These are phyloP conservation scores for apple (Malus domestica) DNA, from an alignment of 306 rosid species.

Conservation along the genomic window DNA sequence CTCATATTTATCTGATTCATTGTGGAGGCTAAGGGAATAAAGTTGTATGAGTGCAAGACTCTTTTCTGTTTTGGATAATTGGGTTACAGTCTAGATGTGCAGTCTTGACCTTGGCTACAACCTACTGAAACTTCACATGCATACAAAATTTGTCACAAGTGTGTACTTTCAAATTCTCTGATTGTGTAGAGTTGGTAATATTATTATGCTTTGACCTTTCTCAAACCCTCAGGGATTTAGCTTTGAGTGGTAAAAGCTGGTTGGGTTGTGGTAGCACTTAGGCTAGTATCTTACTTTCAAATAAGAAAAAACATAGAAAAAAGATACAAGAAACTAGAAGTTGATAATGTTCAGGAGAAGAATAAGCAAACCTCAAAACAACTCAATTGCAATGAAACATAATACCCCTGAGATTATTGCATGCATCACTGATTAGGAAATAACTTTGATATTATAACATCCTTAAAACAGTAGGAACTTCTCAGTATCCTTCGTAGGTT, in stretches of 20 bases:
- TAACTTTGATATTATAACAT: slow-evolving; percentile 6
- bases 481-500: slow-evolving; percentile 12
- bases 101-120: neutral
- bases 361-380: neutral
- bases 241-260: slow-evolving; percentile 1
- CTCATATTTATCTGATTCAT: neutral
- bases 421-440: slow-evolving; percentile 20
- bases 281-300: neutral
- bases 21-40: neutral
- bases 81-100: neutral
- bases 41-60: neutral
- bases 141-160: neutral
- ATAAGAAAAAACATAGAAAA: neutral
- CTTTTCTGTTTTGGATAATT: neutral
- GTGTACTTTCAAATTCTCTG: neutral
- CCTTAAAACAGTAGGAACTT: slow-evolving; percentile 17
- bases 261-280: neutral
- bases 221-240: neutral
- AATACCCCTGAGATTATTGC: slow-evolving; percentile 28
- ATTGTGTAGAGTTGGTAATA: neutral
- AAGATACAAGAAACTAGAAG: slow-evolving; percentile 1
- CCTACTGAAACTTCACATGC: neutral
- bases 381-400: slow-evolving; percentile 9
- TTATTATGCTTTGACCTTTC: neutral
- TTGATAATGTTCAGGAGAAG: neutral